phyloP scores from a whole-genome alignment of 2,329 filamentous ascomycete species.

The Verruconis gallopava region DNA sequence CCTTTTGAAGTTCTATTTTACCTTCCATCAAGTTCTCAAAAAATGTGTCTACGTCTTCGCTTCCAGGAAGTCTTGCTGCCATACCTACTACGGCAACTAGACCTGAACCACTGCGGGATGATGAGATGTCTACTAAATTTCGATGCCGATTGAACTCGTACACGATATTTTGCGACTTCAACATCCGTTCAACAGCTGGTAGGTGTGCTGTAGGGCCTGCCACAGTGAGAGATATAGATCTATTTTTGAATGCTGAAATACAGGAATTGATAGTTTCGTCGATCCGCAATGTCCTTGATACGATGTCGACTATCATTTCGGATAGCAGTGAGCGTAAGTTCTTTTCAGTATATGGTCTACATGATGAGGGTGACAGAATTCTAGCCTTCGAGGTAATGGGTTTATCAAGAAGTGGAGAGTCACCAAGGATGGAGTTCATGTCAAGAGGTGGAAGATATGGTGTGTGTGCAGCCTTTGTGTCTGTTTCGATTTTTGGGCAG shows the following conservation, averaged over 20 bases:
- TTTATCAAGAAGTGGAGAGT: neutral
- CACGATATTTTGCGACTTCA: neutral
- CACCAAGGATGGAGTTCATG: neutral
- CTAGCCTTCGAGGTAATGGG: neutral
- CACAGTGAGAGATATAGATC: neutral
- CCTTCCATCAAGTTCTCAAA: conserved; percentile 9
- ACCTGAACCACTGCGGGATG: neutral
- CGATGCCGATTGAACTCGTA: neutral
- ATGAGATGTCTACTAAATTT: neutral
- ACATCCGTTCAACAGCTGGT: neutral
- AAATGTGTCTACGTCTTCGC: conserved; percentile 8
- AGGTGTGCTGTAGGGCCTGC: neutral
- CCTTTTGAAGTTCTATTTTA: conserved; percentile 9
- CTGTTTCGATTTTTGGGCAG: neutral
- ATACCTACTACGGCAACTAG: conserved; percentile 11
- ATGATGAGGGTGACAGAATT: neutral
- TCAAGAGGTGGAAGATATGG: neutral
- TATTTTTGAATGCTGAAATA: neutral
- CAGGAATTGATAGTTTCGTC: neutral
- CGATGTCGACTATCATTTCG: neutral
- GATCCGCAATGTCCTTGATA: neutral
- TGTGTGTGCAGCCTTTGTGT: neutral
- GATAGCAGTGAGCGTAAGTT: neutral
- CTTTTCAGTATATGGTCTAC: neutral
- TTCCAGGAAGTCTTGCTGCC: conserved; percentile 9